phyloP scores from a whole-genome alignment of 78 protist genomes.

The Dictyostelium firmibasis region DNA sequence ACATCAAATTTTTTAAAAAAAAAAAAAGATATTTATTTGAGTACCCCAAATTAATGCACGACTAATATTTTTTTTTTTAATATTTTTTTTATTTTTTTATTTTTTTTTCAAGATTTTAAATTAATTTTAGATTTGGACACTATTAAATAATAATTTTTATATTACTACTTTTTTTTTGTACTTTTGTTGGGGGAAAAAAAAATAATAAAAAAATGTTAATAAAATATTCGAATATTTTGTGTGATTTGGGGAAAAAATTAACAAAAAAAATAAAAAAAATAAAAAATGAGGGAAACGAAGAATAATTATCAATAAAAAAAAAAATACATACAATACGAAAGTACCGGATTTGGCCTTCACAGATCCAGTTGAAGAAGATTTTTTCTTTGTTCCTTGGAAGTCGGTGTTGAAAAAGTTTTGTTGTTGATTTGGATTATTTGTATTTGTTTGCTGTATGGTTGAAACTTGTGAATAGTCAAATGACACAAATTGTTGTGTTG shows the following conservation, averaged over 20 bases:
- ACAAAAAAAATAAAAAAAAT: background rate
- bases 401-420: constrained; percentile 39
- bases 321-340: background rate
- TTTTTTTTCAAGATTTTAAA: too few species aligned
- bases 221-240: too few species aligned
- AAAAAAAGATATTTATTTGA: background rate
- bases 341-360: constrained; percentile 29
- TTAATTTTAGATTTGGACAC: background rate
- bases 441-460: background rate
- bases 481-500: constrained; percentile 10
- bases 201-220: background rate
- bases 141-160: too few species aligned
- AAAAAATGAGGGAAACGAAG: too few species aligned
- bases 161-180: background rate
- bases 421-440: constrained; percentile 17
- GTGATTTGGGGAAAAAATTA: too few species aligned
- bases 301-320: background rate
- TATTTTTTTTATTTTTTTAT: too few species aligned
- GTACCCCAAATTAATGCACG: background rate
- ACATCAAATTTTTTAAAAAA: too few species aligned
- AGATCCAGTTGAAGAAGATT: background rate
- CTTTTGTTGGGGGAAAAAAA: background rate
- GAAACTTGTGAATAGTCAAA: background rate
- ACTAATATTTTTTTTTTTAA: too few species aligned
- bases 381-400: background rate